Evolutionary conservation across 163 green algal species (phyloP), one percentile per base, ranked within the genome.

Genomic region (Scenedesmus sp.): DNA sequence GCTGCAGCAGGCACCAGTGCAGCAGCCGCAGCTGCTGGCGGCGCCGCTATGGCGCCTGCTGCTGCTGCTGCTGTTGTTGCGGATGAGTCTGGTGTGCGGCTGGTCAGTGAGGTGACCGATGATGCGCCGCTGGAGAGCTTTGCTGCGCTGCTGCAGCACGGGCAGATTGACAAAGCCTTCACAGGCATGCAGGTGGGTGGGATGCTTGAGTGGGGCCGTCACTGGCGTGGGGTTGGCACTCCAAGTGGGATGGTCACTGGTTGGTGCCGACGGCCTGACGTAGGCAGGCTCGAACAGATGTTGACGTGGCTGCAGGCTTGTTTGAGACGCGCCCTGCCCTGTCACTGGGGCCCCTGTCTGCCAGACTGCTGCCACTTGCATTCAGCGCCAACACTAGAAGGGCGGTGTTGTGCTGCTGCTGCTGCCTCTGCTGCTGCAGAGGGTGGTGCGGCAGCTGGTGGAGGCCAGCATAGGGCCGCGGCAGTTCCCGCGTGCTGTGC

Each of bases 1-100:
- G 55, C 67, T 74, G 55, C 55, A 18, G 60, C 70, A 55, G 87
- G 55, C 60, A 81, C 34, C 81, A 62, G 81, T 13, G 81, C 34
- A 5, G n/a, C 13, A 56, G 87, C 87, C 18, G 20, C 34, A 46
- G 86, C 86, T 73, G 87, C 67, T 54, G 86, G 34, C 8, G 86
- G 56, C 84, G 76, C 18, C 34, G 16, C 54, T 6, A 3, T 54
- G 26, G 81, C 56, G 83, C 34, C 34, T 5, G 4, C 64, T 73
- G 10, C 76, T 57, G 79, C 81, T 26, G 81, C 15, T 55, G 83
- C 23, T 46, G 57, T 88, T 16, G 87, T 60, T 73, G 70, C 59
- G 8, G 87, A 83, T n/a, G 87, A 91, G 73, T 18, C 52, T 84
- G 87, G 87, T 46, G 87, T 84, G 70, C 73, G 87, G 73, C 87